phyloP scores from a whole-genome alignment of 192 early-diverging fungal genomes.

The Backusella tarrabulga region DNA sequence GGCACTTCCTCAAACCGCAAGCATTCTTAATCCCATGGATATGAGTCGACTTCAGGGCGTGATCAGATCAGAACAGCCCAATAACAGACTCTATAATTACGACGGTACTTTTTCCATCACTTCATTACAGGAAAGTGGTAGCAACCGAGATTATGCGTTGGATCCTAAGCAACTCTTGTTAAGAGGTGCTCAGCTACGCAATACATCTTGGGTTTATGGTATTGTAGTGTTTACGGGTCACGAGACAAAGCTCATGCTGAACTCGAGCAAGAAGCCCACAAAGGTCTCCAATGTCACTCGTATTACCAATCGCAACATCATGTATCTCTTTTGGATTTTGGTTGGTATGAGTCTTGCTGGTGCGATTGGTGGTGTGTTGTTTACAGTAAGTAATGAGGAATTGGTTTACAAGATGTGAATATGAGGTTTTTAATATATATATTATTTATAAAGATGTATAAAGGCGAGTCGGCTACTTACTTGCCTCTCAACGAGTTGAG shows the following conservation, averaged over 20 bases:
- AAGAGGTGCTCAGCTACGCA: constrained; percentile 91
- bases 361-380: constrained; percentile 77
- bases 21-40: constrained; percentile 67
- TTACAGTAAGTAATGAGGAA: constrained; percentile 35
- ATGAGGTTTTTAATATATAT: constrained; percentile 7
- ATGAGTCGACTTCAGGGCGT: constrained; percentile 62
- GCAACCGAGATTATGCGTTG: constrained; percentile 71
- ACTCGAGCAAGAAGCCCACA: constrained; percentile 85
- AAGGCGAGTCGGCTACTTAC: constrained; percentile 46
- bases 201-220: constrained; percentile 93
- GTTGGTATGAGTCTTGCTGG: constrained; percentile 81
- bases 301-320: constrained; percentile 91
- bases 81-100: constrained; percentile 93
- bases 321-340: constrained; percentile 87
- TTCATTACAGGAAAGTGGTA: constrained; percentile 42
- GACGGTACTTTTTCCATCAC: constrained; percentile 74
- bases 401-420: background rate
- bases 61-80: constrained; percentile 92
- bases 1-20: constrained; percentile 80
- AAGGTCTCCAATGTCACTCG: constrained; percentile 89
- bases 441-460: constrained; percentile 35
- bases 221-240: constrained; percentile 94
- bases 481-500: constrained; percentile 24
- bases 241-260: constrained; percentile 97
- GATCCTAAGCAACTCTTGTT: constrained; percentile 92